Evolutionary conservation across 495 filamentous ascomycete genomes (phyloP), one percentile per base, ranked within the genome.

Genomic region (Hyaloscypha finlandica): DNA sequence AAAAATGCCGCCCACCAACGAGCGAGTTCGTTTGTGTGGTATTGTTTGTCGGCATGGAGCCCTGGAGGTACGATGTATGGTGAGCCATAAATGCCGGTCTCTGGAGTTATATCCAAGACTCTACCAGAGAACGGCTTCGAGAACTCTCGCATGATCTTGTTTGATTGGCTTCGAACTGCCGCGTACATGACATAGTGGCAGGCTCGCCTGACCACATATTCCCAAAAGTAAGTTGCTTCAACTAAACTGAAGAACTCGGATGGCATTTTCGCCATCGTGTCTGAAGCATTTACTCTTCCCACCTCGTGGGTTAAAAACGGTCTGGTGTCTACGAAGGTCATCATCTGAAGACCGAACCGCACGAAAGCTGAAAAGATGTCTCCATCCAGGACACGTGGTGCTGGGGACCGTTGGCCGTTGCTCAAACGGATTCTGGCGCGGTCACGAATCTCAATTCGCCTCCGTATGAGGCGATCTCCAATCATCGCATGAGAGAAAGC

Each of bases 261-360:
- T 6, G 60, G 60, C 60, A 63, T 63, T 19, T 52, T 19, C 19
- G 25, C 22, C 16, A 63, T 53, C 12, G 31, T 45, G 8, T 20
- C 60, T n/a, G 22, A 30, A n/a, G 35, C 39, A n/a, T 29, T 29
- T 8, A 32, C 31, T 45, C 51, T 63, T 45, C 37, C 35, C 1
- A 19, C 22, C 29, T 63, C 35, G n/a, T 63, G 60, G 16, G 45
- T 52, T 2, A 45, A 5, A 8, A 25, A 39, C 2, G 22, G 39
- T 22, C 60, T 39, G 8, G 60, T 39, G 30, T 63, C 60, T 12
- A 63, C 20, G 22, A 48, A 63, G 22, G 60, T 53, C 39, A 63
- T 51, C 29, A 63, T 52, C 30, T 63, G 60, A 2, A 63, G 42
- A 31, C 51, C 60, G 20, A 63, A 33, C 14, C 60, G 60, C 31